Conservation (phyloP, 768 basidiomycete species). For the Mycena indigotica region DNA sequence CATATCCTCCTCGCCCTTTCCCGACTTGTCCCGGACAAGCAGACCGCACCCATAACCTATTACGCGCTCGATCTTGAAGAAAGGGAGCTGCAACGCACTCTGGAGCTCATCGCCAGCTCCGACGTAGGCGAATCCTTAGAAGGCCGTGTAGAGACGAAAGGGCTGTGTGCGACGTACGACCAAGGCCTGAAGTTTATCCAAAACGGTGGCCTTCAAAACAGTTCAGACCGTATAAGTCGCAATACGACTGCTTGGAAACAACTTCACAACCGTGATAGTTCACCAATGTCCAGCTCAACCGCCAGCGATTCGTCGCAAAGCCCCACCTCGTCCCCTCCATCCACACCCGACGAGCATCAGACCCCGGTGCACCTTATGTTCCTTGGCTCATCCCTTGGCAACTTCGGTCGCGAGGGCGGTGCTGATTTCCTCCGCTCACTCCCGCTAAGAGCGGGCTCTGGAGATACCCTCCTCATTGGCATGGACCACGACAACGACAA, state of each 20-base stretch:
- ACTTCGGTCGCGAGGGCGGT: slow-evolving; percentile 75
- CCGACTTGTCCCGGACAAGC: slow-evolving; percentile 42
- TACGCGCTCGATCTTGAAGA: slow-evolving; percentile 94
- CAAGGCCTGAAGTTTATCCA: slow-evolving; percentile 81
- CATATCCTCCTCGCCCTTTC: slow-evolving; percentile 77
- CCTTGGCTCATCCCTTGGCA: slow-evolving; percentile 90
- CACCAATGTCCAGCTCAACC: slow-evolving; percentile 42
- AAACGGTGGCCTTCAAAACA: slow-evolving; percentile 55
- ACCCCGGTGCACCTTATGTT: slow-evolving; percentile 82
- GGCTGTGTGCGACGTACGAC: slow-evolving; percentile 91
- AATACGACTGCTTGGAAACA: slow-evolving; percentile 14
- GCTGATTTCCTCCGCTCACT: slow-evolving; percentile 74
- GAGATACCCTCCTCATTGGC: slow-evolving; percentile 88
- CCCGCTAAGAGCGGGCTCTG: slow-evolving; percentile 71
- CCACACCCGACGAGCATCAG: slow-evolving; percentile 48
- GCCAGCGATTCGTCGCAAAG: slow-evolving; percentile 25
- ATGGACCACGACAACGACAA: slow-evolving; percentile 81
- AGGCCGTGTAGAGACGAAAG: slow-evolving; percentile 78
- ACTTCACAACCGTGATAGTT: slow-evolving; percentile 29
- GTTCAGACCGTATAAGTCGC: slow-evolving; percentile 14
- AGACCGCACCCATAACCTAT: slow-evolving; percentile 65
- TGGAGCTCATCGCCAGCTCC: slow-evolving; percentile 65
- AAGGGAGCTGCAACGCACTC: slow-evolving; percentile 79
- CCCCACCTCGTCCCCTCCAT: slow-evolving; percentile 37
- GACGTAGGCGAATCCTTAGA: slow-evolving; percentile 60